These are phyloP conservation scores for Candida sp. DNA, from an alignment of 1,139 yeast genomes.

Conservation along the genomic window DNA sequence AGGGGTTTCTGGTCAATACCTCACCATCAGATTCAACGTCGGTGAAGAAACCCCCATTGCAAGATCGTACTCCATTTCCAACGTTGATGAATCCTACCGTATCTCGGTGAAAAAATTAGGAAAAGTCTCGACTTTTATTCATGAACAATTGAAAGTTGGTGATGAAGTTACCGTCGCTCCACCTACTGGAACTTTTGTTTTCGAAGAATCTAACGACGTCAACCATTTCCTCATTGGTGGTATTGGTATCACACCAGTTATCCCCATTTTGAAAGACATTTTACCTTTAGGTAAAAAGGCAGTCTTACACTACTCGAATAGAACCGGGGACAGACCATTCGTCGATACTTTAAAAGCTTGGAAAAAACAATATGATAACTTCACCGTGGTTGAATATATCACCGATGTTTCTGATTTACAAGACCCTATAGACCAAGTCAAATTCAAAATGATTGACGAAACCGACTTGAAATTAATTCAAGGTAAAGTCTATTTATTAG, in stretches of 20 bases:
- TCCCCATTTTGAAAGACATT: slow-evolving; percentile 47
- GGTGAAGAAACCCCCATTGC: slow-evolving; percentile 29
- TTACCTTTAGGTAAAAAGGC: slow-evolving; percentile 23
- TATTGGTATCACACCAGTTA: slow-evolving; percentile 65
- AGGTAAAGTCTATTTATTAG: slow-evolving; percentile 26
- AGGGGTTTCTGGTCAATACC: slow-evolving; percentile 59
- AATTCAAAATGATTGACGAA: slow-evolving; percentile 7
- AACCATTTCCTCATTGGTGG: slow-evolving; percentile 56
- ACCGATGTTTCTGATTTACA: slow-evolving; percentile 8
- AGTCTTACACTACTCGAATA: slow-evolving; percentile 27
- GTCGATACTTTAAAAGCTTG: slow-evolving; percentile 16
- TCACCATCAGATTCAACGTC: slow-evolving; percentile 46
- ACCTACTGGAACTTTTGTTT: slow-evolving; percentile 56
- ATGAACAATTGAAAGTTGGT: slow-evolving; percentile 47
- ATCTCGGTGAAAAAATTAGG: slow-evolving; percentile 54
- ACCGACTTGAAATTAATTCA: slow-evolving; percentile 15
- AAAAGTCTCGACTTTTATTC: slow-evolving; percentile 51
- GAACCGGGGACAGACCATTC: slow-evolving; percentile 24
- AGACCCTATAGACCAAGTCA: slow-evolving; percentile 9
- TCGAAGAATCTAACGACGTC: slow-evolving; percentile 26
- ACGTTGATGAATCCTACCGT: slow-evolving; percentile 35
- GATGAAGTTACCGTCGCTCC: slow-evolving; percentile 50
- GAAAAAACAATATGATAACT: slow-evolving; percentile 13
- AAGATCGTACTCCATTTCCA: slow-evolving; percentile 54
- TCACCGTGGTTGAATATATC: slow-evolving; percentile 19